A percentile compares a stretch with the other conserved stretches of the same genome.
Evolutionary conservation across 2,329 filamentous ascomycete species (phyloP).

Genomic region (Pseudogymnoascus sp.): DNA sequence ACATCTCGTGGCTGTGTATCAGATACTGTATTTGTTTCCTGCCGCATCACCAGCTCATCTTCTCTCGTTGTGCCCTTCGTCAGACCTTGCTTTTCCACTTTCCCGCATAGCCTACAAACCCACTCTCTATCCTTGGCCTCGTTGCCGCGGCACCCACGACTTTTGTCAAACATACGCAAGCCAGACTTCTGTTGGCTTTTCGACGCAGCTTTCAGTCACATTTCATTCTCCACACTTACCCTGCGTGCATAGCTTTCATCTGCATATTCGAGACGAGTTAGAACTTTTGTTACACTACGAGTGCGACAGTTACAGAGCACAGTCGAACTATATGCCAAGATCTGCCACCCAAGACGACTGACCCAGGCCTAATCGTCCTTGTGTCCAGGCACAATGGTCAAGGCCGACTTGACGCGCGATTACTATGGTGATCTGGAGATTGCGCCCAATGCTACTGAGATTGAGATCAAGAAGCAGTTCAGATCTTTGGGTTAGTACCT

Average conservation of each 20-base stretch:
- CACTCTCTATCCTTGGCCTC: neutral
- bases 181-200: neutral
- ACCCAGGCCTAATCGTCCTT: neutral
- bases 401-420: slow-evolving; percentile 35
- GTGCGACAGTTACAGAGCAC: neutral
- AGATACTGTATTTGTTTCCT: neutral
- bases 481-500: slow-evolving; percentile 48
- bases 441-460: slow-evolving; percentile 45
- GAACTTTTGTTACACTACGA: neutral
- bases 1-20: neutral
- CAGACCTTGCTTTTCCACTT: neutral
- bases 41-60: neutral
- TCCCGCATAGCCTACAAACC: neutral
- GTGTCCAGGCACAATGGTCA: slow-evolving; percentile 22
- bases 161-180: neutral
- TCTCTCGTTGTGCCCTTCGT: neutral
- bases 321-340: neutral
- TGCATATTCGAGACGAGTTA: neutral
- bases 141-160: neutral
- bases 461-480: slow-evolving; percentile 63
- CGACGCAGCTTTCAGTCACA: neutral
- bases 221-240: neutral
- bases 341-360: neutral
- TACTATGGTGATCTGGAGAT: slow-evolving; percentile 63
- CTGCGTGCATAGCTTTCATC: neutral